Evolutionary conservation across 2,329 filamentous ascomycete genomes (phyloP), one percentile per base, ranked within the genome.

Genomic region (Microdochium nivale): DNA sequence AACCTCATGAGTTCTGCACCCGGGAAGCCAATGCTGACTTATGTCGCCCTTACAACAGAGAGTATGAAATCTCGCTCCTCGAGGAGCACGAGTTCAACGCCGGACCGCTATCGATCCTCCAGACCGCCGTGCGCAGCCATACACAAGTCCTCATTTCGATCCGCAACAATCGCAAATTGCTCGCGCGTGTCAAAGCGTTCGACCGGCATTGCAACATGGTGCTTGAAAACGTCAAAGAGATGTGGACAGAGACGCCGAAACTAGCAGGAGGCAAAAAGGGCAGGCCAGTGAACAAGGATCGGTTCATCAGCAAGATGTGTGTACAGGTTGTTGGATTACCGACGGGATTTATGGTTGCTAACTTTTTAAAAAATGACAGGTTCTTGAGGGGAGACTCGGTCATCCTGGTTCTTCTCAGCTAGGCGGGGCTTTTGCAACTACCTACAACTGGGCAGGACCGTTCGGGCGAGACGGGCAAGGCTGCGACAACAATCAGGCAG

Each of bases 191-290:
- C 65, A 99, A 99, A 78, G 94, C 94, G 7, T 99, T 99, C 69
- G 94, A 99, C 73, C 81, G 94, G 55, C 94, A 99, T 73, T 97
- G 91, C 81, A 99, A 99, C 75, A 97, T 99, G 94, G 88, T 96
- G 3, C 77, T 96, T 48, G 90, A 96, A 77, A 96, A 96, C 61
- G 90, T 95, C 44, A 95, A 95, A 79, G 94, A 99, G 75, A 97
- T 99, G 92, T 99, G 94, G 94, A 96, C 91, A 10, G 94, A 99
- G 75, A 94, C 88, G 52, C 90, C 92, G 48, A 77, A 84, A 55
- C 79, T 88, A 64, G 84, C 87, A 23, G 86, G 85, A 58, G 92
- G 92, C 59, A 94, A 92, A 77, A 91, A 90, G 74, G 91, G 91
- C 52, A 78, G 87, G 63, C 84, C 87, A 46, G 89, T 97, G 56